A percentile compares a stretch with the other conserved stretches of the same genome.
Conservation (phyloP, 2,329 filamentous ascomycete species). For the Fusarium odoratissimum region DNA sequence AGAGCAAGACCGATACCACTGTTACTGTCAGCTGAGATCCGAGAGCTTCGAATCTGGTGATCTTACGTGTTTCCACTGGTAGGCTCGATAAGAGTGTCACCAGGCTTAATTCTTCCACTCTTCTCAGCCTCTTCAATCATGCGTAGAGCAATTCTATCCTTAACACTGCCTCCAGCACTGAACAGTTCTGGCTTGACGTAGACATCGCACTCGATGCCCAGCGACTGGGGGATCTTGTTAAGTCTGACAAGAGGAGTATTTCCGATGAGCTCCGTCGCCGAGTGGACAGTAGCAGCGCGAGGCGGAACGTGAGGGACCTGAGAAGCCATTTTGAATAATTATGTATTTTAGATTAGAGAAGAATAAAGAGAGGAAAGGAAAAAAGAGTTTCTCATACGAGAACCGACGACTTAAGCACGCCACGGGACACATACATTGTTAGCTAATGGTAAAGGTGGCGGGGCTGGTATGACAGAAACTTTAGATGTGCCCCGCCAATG, state of each 20-base stretch:
- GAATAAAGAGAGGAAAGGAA: neutral
- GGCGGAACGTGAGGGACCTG: conserved; percentile 49
- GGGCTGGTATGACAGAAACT: conserved; percentile 32
- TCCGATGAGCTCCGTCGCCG: conserved; percentile 88
- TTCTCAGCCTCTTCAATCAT: conserved; percentile 98
- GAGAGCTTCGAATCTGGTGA: neutral
- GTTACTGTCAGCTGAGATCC: neutral
- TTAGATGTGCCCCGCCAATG: conserved; percentile 45
- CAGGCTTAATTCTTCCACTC: conserved; percentile 92
- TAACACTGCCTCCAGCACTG: conserved; percentile 93
- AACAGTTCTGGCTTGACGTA: conserved; percentile 94
- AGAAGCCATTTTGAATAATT: conserved; percentile 38
- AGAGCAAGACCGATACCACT: conserved; percentile 92
- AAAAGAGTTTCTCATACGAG: conserved; percentile 29
- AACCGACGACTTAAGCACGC: conserved; percentile 38
- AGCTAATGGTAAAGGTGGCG: conserved; percentile 23
- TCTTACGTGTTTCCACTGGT: conserved; percentile 91
- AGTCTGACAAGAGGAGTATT: conserved; percentile 95
- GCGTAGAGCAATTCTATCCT: conserved; percentile 93
- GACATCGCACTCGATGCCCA: conserved; percentile 88
- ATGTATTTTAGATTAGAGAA: neutral
- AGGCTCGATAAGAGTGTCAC: conserved; percentile 96
- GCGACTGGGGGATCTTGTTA: conserved; percentile 90
- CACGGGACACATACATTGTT: conserved; percentile 37
- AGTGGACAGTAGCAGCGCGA: conserved; percentile 59